Conservation (phyloP, 805 yeast species). For the Candida lessepsii region DNA sequence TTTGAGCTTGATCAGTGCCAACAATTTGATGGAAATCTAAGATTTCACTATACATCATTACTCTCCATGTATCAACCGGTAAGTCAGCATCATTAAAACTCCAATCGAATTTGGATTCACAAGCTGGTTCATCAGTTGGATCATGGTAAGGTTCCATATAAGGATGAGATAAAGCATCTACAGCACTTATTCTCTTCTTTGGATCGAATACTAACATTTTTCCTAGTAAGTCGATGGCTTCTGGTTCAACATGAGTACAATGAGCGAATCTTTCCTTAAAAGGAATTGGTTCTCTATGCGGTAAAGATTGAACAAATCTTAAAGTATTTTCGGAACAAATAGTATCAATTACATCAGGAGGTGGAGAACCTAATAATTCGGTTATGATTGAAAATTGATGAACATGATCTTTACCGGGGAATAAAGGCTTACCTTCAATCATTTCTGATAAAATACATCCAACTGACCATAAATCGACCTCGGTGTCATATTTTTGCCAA, state of each 20-base stretch:
- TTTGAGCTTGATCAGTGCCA: constrained; percentile 30
- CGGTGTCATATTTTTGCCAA: constrained; percentile 96
- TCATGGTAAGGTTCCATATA: constrained; percentile 95
- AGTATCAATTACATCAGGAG: constrained; percentile 91
- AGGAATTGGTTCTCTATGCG: constrained; percentile 90
- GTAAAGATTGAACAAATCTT: constrained; percentile 89
- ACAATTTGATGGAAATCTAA: constrained; percentile 93
- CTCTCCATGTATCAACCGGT: constrained; percentile 98
- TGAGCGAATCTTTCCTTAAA: constrained; percentile 75
- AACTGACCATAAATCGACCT: constrained; percentile 97
- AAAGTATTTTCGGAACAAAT: constrained; percentile 94
- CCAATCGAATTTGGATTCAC: constrained; percentile 95
- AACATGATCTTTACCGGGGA: constrained; percentile 98
- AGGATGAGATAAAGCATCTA: constrained; percentile 83
- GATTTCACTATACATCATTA: constrained; percentile 98
- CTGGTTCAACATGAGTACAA: constrained; percentile 63
- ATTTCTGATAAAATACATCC: constrained; percentile 97
- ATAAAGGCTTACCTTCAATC: constrained; percentile 95
- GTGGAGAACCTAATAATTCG: constrained; percentile 94
- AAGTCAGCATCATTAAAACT: constrained; percentile 96
- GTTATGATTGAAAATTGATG: constrained; percentile 97
- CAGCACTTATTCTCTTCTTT: constrained; percentile 89
- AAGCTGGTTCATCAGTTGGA: constrained; percentile 95
- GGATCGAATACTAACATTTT: constrained; percentile 96
- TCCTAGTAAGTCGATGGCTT: constrained; percentile 83